Evolutionary conservation across 225 moss, liverwort and hornwort genomes (phyloP), one percentile per base, ranked within the genome.

Genomic region (Physcomitrium patens): DNA sequence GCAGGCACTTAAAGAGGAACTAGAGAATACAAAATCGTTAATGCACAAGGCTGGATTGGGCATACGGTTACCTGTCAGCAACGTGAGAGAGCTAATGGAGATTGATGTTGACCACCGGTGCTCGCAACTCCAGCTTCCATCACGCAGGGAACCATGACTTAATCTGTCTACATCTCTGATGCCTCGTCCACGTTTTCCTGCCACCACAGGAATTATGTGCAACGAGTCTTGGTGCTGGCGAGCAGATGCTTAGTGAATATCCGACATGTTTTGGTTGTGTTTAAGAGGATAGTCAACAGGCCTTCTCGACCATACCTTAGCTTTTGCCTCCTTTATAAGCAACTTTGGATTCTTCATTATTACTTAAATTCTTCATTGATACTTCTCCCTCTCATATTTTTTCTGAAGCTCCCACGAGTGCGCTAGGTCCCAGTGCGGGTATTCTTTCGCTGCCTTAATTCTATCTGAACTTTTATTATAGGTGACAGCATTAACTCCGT

Each of bases 1-100:
- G 42, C 81, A 86, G 86, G 82, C 82, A 43, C 86, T 91, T 11
- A 89, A 89, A 70, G 91, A 92, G 44, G 94, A 95, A 72, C 69
- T 95, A 23, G 94, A 92, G 71, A 95, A 92, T 14, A 95, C 91
- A 1, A 91, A 89, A 65, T 83, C 91, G 3, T 76, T 92, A 70
- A 82, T 95, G 78, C 85, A 91, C 69, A 95, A 92, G 81, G 94
- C 91, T 15, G 92, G 94, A 43, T 82, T 94, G 78, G 92, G 92
- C 64, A 91, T 92, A 24, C 79, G 92, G 57, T 76, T 94, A 49
- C 89, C 94, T 41, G 70, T 88, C 50, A 76, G 83, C 52, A 92
- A 87, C 73, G 89, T 94, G 20, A 85, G 91, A 79, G 92, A 94
- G 77, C 52, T 92, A 61, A 89, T 77, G 7, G 89, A 94, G 27